Conservation (phyloP, 352 stramenopile species). For the Elongisporangium prolatum region DNA sequence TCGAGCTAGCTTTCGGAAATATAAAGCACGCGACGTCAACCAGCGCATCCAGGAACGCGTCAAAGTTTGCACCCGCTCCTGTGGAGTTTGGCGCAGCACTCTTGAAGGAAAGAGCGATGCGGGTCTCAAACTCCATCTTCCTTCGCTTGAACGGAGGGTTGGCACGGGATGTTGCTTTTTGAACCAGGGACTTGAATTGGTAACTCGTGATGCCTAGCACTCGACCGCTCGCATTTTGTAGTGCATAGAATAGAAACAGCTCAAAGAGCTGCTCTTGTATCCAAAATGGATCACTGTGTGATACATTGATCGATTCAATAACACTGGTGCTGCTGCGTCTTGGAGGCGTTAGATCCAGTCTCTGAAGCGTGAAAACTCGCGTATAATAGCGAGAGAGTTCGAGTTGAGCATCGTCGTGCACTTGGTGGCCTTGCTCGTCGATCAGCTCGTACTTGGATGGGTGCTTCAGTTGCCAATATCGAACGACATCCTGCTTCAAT, state of each 20-base stretch:
- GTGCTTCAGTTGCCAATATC: conserved; percentile 38
- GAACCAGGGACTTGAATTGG: conserved; percentile 60
- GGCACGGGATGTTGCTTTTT: conserved; percentile 22
- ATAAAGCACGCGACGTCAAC: conserved; percentile 42
- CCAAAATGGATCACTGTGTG: conserved; percentile 34
- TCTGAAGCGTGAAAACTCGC: conserved; percentile 16
- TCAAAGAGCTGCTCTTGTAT: conserved; percentile 58
- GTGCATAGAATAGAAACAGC: conserved; percentile 52
- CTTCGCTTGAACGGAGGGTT: conserved; percentile 16
- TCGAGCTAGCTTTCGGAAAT: conserved; percentile 24
- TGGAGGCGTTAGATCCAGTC: not conserved
- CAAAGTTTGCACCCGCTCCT: conserved; percentile 31
- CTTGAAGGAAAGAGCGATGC: conserved; percentile 28
- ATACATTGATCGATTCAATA: not conserved
- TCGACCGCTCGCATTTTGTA: conserved; percentile 48
- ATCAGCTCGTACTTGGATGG: conserved; percentile 36
- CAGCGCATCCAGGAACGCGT: conserved; percentile 57
- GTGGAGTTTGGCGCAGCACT: conserved; percentile 15
- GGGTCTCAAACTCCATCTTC: conserved; percentile 46
- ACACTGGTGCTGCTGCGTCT: not conserved
- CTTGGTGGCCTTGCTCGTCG: conserved; percentile 13
- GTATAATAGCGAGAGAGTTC: conserved; percentile 8
- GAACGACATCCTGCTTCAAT: conserved; percentile 39
- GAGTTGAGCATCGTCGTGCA: conserved; percentile 19
- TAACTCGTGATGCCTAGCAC: conserved; percentile 44